Evolutionary conservation across 768 basidiomycete species (phyloP).

Genomic region (Leccinum uliginosum): DNA sequence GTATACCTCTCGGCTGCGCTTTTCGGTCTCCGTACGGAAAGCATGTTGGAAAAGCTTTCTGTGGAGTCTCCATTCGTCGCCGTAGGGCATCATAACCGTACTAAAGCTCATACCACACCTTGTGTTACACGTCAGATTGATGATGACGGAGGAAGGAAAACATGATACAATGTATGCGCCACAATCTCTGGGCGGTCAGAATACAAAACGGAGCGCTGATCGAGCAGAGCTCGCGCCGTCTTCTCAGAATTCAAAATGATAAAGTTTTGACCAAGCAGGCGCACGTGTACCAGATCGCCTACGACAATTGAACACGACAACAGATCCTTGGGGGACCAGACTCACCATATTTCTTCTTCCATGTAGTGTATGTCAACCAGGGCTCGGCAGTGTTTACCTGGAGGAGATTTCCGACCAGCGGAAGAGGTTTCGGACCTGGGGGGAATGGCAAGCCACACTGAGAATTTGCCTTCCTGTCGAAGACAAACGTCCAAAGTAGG

Average conservation of each 20-base stretch:
- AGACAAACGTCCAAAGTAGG: conserved; percentile 5
- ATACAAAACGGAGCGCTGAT: conserved; percentile 26
- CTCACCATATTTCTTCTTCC: conserved; percentile 31
- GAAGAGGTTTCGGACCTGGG: conserved; percentile 30
- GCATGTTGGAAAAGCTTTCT: conserved; percentile 28
- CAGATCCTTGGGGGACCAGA: not conserved
- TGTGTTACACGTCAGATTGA: not conserved
- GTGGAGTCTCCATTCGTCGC: conserved; percentile 29
- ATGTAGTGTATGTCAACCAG: conserved; percentile 33
- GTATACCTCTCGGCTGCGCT: conserved; percentile 18
- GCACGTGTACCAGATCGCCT: conserved; percentile 23
- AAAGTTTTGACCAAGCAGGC: conserved; percentile 23
- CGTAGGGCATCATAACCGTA: conserved; percentile 27
- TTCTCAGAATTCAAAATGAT: conserved; percentile 29
- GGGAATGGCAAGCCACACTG: conserved; percentile 16
- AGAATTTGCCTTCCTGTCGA: not conserved
- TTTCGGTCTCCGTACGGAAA: conserved; percentile 21
- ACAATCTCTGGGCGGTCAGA: conserved; percentile 24
- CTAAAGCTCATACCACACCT: conserved; percentile 28
- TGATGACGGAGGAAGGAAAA: not conserved
- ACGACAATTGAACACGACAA: not conserved
- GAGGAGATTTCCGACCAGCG: conserved; percentile 26
- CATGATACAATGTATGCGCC: conserved; percentile 12
- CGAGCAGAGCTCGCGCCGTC: conserved; percentile 21
- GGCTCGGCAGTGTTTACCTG: conserved; percentile 27